phyloP scores from a whole-genome alignment of 2,329 filamentous ascomycete species.

The Ceratocystis alfenasii region DNA sequence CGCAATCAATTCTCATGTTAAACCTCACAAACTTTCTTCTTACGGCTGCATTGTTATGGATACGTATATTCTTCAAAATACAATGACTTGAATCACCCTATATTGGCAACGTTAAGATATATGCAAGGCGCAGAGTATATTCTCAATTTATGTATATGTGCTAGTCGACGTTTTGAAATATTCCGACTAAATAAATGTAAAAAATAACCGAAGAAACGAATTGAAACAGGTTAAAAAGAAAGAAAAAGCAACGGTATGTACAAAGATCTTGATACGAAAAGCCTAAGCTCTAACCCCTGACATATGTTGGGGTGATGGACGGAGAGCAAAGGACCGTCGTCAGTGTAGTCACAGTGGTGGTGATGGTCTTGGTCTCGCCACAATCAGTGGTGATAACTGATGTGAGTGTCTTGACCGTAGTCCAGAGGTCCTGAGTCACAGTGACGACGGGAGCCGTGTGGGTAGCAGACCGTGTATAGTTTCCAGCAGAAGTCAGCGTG shows the following conservation, averaged over 20 bases:
- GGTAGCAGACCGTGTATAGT: neutral
- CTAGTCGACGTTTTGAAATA: neutral
- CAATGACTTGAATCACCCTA: neutral
- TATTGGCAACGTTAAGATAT: neutral
- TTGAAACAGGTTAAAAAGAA: neutral
- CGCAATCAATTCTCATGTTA: neutral
- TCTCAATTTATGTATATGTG: neutral
- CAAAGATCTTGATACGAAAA: neutral
- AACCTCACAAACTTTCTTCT: neutral
- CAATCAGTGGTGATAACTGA: neutral
- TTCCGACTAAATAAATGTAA: neutral
- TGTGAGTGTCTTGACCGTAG: neutral
- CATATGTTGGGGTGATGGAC: neutral
- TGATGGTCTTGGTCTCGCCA: neutral
- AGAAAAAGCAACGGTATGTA: neutral
- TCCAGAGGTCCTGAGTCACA: neutral
- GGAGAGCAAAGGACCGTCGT: neutral
- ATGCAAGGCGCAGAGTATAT: neutral
- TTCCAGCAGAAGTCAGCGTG: constrained; percentile 1
- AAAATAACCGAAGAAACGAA: neutral
- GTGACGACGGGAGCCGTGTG: neutral
- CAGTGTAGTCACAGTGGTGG: neutral
- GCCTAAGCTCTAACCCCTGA: neutral
- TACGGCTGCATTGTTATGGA: neutral
- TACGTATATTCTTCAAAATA: neutral